These are phyloP conservation scores for Gilbertella persicaria DNA, from an alignment of 371 early-diverging fungal species.

Conservation along the genomic window DNA sequence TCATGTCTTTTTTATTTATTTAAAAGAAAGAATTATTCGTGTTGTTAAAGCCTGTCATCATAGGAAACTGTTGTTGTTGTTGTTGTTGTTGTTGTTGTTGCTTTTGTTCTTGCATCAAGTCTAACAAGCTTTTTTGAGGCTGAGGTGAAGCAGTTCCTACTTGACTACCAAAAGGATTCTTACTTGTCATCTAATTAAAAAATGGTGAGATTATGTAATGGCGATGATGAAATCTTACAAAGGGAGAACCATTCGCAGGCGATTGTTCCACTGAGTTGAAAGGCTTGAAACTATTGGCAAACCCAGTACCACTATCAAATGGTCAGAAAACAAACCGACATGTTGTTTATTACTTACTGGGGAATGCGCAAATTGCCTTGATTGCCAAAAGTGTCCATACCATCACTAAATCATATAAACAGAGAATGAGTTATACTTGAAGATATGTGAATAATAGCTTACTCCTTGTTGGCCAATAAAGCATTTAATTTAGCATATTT, in stretches of 20 bases:
- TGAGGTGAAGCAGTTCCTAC: constrained; percentile 10
- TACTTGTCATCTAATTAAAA: constrained; percentile 24
- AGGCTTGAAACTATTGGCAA: constrained; percentile 28
- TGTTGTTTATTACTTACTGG: constrained; percentile 29
- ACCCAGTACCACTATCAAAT: constrained; percentile 36
- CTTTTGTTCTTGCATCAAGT: constrained; percentile 43
- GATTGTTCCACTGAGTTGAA: not conserved
- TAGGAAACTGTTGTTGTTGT: constrained; percentile 19
- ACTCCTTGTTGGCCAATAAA: constrained; percentile 28
- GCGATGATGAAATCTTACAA: not conserved
- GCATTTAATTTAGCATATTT: constrained; percentile 28
- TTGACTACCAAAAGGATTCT: constrained; percentile 50
- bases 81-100: constrained; percentile 36
- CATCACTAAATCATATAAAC: constrained; percentile 36
- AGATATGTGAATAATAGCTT: constrained; percentile 8
- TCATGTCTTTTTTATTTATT: constrained; percentile 2
- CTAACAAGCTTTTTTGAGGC: constrained; percentile 32
- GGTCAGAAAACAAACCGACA: not conserved
- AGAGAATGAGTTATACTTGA: no score
- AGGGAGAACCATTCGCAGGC: constrained; percentile 2
- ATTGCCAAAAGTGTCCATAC: constrained; percentile 60
- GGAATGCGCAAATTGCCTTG: constrained; percentile 55
- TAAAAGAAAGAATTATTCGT: constrained; percentile 10
- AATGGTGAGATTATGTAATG: not conserved
- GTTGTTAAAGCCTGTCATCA: not conserved